Base-by-base conservation (phyloP, 2,329 filamentous ascomycete species). In the Colletotrichum sp. region DNA sequence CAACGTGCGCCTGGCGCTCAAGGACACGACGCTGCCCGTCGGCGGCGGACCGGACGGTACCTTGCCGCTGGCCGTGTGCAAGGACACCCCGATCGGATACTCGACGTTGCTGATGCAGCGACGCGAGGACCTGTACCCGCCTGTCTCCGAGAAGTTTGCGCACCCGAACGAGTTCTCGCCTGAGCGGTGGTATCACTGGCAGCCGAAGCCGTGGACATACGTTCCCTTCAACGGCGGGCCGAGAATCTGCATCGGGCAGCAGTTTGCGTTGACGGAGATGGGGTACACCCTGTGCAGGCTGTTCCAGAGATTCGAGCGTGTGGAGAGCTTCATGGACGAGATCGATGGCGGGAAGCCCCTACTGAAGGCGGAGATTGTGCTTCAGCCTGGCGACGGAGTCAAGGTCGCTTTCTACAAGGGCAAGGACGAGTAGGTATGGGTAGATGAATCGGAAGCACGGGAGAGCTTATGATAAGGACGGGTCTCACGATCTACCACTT, bases 181-280 rank as follows among this genome's bases (percentile, higher is more conserved):
- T 1, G 93, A 95, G 64, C 88, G 94, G 73, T 96, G 94, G 94
- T 85, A 84, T 66, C 77, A 84, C 78, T 91, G 91, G 89, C 90
- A 92, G 81, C 93, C 92, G 1, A 90, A 89, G 80, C 90, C 91
- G 0, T 95, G 93, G 91, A 90, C 93, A 77, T 95, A 94, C 82
- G 89, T 95, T 57, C 94, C 94, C 6, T 95, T 95, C 84, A 95
- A 95, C 82, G 93, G 93, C 13, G 94, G 94, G 1, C 92, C 94
- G 59, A 87, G 94, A 36, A 94, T 95, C 81, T 95, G 94, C 84
- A 91, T 96, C 75, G 94, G 94, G 3, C 94, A 96, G 88, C 94
- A 96, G 83, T 96, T 96, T 82, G 95, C 95, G 16, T 85, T 96
- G 63, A 95, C 94, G 0, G 94, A 96, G 87, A 94, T 94, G 87